Conservation (phyloP, 75 land plant species). For the Pinus albicaulis region DNA sequence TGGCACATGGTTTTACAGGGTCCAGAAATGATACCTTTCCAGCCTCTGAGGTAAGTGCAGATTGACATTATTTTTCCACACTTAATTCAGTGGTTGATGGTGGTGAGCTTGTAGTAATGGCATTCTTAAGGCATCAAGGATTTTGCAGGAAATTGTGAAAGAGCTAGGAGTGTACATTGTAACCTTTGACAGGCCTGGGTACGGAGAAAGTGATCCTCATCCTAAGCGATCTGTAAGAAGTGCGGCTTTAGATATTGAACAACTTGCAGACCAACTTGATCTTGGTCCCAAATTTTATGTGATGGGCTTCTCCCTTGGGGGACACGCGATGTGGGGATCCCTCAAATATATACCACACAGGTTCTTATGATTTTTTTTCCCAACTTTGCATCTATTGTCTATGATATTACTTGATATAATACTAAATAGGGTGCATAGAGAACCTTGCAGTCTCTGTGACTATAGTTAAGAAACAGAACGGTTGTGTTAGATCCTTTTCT, state of each 20-base stretch:
- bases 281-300: conserved; percentile 75
- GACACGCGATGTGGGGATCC: conserved; percentile 59
- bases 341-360: conserved; percentile 89
- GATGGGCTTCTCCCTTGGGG: conserved; percentile 70
- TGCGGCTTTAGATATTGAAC: conserved; percentile 69
- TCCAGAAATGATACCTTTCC: conserved; percentile 37
- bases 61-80: neutral
- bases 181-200: conserved; percentile 89
- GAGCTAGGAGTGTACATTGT: conserved; percentile 65
- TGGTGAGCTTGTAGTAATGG: neutral
- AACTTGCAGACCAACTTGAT: conserved; percentile 71
- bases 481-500: neutral
- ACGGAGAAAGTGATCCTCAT: conserved; percentile 93
- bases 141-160: conserved; percentile 54
- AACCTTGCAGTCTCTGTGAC: neutral
- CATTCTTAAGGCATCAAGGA: neutral
- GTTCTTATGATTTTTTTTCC: conserved; percentile 16
- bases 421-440: neutral
- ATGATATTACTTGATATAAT: neutral
- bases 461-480: neutral
- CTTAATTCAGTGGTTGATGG: neutral
- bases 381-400: neutral
- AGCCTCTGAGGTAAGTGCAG: conserved; percentile 30
- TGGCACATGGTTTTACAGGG: conserved; percentile 61
- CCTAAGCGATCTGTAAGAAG: conserved; percentile 57